Conservation (phyloP, 371 early-diverging fungal species). For the Rhizopus stolonifer region DNA sequence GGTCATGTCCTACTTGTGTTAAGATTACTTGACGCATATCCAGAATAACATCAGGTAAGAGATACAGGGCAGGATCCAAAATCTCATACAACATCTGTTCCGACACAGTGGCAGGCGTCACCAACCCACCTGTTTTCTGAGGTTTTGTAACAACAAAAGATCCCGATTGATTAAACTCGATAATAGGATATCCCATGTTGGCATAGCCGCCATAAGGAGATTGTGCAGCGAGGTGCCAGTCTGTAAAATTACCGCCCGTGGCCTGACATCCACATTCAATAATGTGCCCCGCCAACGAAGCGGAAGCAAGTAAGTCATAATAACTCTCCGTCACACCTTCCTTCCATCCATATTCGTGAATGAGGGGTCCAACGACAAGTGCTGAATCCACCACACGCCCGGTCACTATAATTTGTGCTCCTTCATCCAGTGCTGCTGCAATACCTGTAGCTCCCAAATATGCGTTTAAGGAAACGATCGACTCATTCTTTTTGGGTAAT, state of each 20-base stretch:
- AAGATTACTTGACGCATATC: constrained; percentile 67
- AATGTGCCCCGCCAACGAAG: constrained; percentile 73
- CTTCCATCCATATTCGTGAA: constrained; percentile 25
- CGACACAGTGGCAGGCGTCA: constrained; percentile 61
- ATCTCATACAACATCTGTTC: constrained; percentile 78
- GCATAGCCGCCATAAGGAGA: constrained; percentile 63
- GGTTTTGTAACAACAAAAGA: constrained; percentile 72
- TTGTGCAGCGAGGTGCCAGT: constrained; percentile 65
- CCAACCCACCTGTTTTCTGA: constrained; percentile 68
- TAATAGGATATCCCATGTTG: constrained; percentile 77
- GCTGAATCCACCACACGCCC: constrained; percentile 77
- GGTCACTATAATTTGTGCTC: constrained; percentile 72
- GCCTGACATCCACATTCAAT: constrained; percentile 79
- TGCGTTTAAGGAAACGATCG: constrained; percentile 63
- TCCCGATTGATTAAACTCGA: constrained; percentile 60
- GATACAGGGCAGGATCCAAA: constrained; percentile 67
- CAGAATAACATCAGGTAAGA: constrained; percentile 73
- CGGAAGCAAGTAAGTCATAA: constrained; percentile 67
- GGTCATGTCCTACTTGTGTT: constrained; percentile 56
- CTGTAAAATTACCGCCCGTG: constrained; percentile 79
- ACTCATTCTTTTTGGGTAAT: constrained; percentile 50
- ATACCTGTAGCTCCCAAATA: constrained; percentile 64
- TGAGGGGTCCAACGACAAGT: constrained; percentile 36
- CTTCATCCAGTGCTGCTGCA: constrained; percentile 59
- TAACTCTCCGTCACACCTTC: constrained; percentile 31